Evolutionary conservation across 208 protist species (phyloP).

Genomic region (Phytomonas sp.): DNA sequence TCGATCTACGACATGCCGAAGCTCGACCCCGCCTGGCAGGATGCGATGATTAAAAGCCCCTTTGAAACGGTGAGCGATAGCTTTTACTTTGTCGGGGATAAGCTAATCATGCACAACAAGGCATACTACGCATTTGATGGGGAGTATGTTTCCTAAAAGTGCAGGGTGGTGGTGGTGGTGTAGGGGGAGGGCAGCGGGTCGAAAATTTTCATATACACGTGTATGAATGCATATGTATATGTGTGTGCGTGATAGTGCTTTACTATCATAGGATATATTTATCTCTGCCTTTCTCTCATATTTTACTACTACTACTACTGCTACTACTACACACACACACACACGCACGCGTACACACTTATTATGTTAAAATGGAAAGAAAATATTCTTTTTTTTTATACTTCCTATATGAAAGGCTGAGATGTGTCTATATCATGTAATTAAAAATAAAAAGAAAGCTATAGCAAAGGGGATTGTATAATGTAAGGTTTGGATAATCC

Average conservation of each 20-base stretch:
- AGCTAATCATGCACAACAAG: conserved; percentile 96
- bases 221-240: background rate
- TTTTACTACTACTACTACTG: conserved; percentile 3
- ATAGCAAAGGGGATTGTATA: background rate
- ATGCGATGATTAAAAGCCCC: conserved; percentile 81
- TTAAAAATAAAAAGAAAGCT: background rate
- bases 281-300: conserved; percentile 10
- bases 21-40: conserved; percentile 73
- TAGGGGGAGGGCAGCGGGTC: background rate
- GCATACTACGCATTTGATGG: conserved; percentile 81
- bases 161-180: background rate
- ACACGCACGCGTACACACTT: conserved; percentile 11
- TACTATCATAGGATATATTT: conserved; percentile 1
- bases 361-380: background rate
- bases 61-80: conserved; percentile 91
- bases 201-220: conserved; percentile 2
- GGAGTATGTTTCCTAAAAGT: conserved; percentile 14
- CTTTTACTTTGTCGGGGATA: conserved; percentile 93
- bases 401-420: background rate
- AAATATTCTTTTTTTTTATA: conserved; percentile 9
- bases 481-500: background rate
- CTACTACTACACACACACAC: conserved; percentile 13
- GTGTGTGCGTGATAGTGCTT: conserved; percentile 4
- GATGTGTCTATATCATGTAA: background rate
- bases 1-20: conserved; percentile 92